A percentile compares a stretch with the other conserved stretches of the same genome.
phyloP scores from a whole-genome alignment of 805 yeast species.

The Nakazawaea molendinolei region DNA sequence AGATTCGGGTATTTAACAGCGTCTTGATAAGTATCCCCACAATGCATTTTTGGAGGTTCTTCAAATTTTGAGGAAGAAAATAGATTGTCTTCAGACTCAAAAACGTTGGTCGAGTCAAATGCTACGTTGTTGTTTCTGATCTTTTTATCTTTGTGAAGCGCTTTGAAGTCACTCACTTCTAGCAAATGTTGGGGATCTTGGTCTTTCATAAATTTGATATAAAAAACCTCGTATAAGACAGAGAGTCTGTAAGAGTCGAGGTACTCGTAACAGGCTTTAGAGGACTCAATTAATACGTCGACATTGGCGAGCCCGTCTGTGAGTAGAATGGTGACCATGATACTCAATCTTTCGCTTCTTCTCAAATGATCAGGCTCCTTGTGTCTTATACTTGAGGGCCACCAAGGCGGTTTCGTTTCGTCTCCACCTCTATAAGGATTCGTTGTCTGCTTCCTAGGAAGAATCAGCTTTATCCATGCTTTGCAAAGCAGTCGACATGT shows the following conservation, averaged over 20 bases:
- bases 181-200: neutral
- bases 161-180: constrained; percentile 5
- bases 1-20: too few species aligned
- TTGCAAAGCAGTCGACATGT: constrained; percentile 59
- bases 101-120: too few species aligned
- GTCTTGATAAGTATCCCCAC: too few species aligned
- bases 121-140: too few species aligned
- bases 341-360: constrained; percentile 46
- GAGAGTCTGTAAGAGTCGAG: neutral
- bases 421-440: constrained; percentile 56
- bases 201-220: neutral
- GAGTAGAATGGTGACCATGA: constrained; percentile 36
- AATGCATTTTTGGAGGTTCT: too few species aligned
- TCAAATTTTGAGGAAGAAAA: too few species aligned
- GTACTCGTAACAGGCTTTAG: neutral
- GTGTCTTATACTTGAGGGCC: constrained; percentile 59
- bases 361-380: constrained; percentile 69
- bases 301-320: constrained; percentile 7
- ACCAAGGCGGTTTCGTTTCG: constrained; percentile 54
- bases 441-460: constrained; percentile 58
- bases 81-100: too few species aligned
- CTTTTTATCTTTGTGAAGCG: too few species aligned
- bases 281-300: neutral
- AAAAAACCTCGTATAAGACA: constrained; percentile 3
- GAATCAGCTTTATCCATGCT: constrained; percentile 58